Percentiles rank a stretch among this genome's conserved stretches.
phyloP scores from a whole-genome alignment of 2,329 filamentous ascomycete genomes.

The Aspergillus fructus region DNA sequence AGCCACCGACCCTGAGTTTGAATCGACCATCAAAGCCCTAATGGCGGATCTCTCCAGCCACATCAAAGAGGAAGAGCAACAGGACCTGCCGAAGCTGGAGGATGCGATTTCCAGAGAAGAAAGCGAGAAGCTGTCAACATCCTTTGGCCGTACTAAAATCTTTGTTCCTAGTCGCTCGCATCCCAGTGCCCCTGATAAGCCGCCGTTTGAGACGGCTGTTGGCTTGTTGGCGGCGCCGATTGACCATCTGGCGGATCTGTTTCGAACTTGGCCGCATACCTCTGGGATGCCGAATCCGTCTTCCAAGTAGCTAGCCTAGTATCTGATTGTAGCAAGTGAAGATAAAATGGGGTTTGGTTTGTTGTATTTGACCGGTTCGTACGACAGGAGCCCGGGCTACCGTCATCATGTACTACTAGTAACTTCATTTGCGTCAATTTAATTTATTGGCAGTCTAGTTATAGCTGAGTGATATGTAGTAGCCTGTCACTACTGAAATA shows the following conservation, averaged over 20 bases:
- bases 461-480: too few species aligned
- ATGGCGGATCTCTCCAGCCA: constrained; percentile 45
- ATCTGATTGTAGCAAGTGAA: not conserved
- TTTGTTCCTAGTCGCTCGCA: constrained; percentile 55
- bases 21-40: constrained; percentile 41
- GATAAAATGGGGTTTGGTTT: not conserved
- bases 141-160: constrained; percentile 52
- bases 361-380: too few species aligned
- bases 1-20: constrained; percentile 39
- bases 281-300: constrained; percentile 7
- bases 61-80: constrained; percentile 51
- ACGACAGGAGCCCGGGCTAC: too few species aligned
- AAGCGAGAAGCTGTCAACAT: constrained; percentile 38
- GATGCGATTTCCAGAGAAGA: constrained; percentile 32
- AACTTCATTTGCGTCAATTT: too few species aligned
- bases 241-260: constrained; percentile 55
- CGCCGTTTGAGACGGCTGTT: constrained; percentile 56
- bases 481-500: too few species aligned
- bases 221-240: constrained; percentile 57
- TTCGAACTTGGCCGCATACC: constrained; percentile 44
- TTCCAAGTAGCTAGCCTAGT: not conserved
- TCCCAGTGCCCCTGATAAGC: constrained; percentile 49
- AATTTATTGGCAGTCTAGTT: too few species aligned
- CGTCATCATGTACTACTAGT: too few species aligned
- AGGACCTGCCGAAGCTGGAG: constrained; percentile 51